Conservation (phyloP, 2,329 filamentous ascomycete genomes). For the Fusarium transvaalense region DNA sequence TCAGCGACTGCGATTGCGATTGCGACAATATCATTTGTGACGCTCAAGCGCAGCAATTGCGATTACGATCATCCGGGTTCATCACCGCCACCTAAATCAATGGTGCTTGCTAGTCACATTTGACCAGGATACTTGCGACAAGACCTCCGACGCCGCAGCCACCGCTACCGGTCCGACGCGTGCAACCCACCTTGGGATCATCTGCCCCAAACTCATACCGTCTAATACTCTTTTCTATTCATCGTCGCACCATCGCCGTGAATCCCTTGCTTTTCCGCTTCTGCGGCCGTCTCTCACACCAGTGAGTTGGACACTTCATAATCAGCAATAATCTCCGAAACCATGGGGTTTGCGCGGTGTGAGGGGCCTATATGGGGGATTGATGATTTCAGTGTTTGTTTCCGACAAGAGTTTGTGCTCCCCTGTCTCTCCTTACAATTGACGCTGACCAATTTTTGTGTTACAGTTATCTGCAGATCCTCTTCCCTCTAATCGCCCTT, state of each 20-base stretch:
- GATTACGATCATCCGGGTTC: constrained; percentile 24
- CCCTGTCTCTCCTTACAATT: constrained; percentile 13
- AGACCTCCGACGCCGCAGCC: constrained; percentile 30
- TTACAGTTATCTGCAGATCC: constrained; percentile 66
- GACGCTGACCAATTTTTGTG: constrained; percentile 29
- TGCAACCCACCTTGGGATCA: constrained; percentile 33
- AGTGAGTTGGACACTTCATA: constrained; percentile 35
- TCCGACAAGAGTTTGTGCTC: constrained; percentile 73
- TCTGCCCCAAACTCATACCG: constrained; percentile 12
- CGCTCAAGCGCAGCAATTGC: constrained; percentile 2
- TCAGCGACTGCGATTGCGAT: constrained; percentile 4
- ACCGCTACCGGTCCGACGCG: constrained; percentile 37
- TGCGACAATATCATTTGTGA: background rate
- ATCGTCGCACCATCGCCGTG: constrained; percentile 21
- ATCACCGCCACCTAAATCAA: constrained; percentile 17
- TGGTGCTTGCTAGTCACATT: constrained; percentile 25
- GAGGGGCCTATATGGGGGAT: constrained; percentile 70
- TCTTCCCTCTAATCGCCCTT: constrained; percentile 81
- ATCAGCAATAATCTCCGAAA: constrained; percentile 37
- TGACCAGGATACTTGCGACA: constrained; percentile 39
- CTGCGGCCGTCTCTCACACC: constrained; percentile 23
- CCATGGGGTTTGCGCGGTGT: constrained; percentile 66
- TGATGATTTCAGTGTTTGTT: constrained; percentile 74
- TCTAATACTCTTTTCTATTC: constrained; percentile 7
- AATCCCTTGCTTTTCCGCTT: constrained; percentile 22